These are phyloP conservation scores for Limnomonas spitsbergensis DNA, from an alignment of 139 green algal genomes.

Conservation along the genomic window DNA sequence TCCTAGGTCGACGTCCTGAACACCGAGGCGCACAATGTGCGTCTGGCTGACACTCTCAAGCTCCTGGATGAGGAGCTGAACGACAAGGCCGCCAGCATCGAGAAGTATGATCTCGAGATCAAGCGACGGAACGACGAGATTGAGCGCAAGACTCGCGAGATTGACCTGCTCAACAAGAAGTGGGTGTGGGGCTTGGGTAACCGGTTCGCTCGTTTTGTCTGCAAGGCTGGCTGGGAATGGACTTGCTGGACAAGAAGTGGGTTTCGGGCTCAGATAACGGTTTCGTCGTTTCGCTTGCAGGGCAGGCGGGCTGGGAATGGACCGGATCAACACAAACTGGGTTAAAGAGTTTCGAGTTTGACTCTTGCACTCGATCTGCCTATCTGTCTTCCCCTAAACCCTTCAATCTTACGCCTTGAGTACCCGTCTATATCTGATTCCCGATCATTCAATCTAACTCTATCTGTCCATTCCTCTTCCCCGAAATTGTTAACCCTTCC, in stretches of 20 bases:
- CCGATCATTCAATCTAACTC: too few relatives aligned
- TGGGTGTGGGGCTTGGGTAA: constrained; percentile 9
- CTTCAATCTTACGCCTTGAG: too few relatives aligned
- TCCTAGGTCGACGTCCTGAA: constrained; percentile 81
- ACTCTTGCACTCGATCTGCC: too few relatives aligned
- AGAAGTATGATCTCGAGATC: constrained; percentile 76
- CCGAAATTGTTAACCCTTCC: too few relatives aligned
- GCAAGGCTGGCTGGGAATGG: background rate
- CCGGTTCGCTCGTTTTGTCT: background rate
- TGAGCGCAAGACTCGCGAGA: constrained; percentile 79
- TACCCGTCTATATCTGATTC: too few relatives aligned
- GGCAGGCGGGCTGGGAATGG: too few relatives aligned
- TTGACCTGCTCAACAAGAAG: constrained; percentile 78
- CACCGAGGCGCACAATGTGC: constrained; percentile 66
- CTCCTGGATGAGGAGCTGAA: constrained; percentile 68
- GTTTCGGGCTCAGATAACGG: too few relatives aligned
- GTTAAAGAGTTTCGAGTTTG: too few relatives aligned
- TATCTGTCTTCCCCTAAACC: too few relatives aligned
- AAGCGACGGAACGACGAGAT: constrained; percentile 76
- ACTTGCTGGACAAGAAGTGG: background rate
- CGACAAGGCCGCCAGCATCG: constrained; percentile 65
- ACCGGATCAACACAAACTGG: too few relatives aligned
- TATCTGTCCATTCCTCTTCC: too few relatives aligned
- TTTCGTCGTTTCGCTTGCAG: too few relatives aligned
- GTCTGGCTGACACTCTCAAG: constrained; percentile 64